phyloP scores from a whole-genome alignment of 2,329 filamentous ascomycete genomes.

The Penicillium corylophilum region DNA sequence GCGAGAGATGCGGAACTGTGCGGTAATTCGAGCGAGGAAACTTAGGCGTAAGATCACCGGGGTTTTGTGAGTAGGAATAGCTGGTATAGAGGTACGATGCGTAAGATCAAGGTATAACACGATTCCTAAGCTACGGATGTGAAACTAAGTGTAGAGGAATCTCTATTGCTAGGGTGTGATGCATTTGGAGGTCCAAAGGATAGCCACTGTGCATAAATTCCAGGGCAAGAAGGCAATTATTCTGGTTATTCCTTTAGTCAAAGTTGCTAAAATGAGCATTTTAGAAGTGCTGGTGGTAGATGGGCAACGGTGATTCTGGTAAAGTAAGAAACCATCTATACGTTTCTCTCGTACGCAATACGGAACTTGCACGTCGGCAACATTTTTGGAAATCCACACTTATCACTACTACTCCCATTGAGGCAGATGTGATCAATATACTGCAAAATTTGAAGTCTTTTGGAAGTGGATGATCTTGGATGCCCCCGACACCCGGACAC shows the following conservation, averaged over 20 bases:
- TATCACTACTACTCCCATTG: slow-evolving; percentile 60
- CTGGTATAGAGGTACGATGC: no score
- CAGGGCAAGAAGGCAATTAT: slow-evolving; percentile 75
- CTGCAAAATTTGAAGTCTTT: slow-evolving; percentile 38
- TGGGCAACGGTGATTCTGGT: slow-evolving; percentile 63
- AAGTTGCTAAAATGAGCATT: no score
- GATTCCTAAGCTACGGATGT: no score
- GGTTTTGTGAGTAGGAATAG: no score
- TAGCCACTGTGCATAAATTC: slow-evolving; percentile 73
- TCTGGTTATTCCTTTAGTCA: slow-evolving; percentile 67
- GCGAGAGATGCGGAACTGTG: no score
- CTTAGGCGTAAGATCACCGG: no score
- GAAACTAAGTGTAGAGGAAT: no score
- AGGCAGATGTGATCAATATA: slow-evolving; percentile 58
- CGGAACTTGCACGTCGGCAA: slow-evolving; percentile 69
- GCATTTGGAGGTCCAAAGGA: slow-evolving; percentile 38
- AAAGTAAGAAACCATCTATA: slow-evolving; percentile 67
- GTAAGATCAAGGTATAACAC: no score
- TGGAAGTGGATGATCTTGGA: no score
- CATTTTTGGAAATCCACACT: slow-evolving; percentile 63
- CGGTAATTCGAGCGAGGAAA: no score
- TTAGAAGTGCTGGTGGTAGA: no score
- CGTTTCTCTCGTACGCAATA: slow-evolving; percentile 67
- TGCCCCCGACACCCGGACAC: slow-evolving; percentile 62
- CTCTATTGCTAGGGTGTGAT: no score